These are phyloP conservation scores for Diaporthe sp. DNA, from an alignment of 2,329 filamentous ascomycete species.

Conservation along the genomic window DNA sequence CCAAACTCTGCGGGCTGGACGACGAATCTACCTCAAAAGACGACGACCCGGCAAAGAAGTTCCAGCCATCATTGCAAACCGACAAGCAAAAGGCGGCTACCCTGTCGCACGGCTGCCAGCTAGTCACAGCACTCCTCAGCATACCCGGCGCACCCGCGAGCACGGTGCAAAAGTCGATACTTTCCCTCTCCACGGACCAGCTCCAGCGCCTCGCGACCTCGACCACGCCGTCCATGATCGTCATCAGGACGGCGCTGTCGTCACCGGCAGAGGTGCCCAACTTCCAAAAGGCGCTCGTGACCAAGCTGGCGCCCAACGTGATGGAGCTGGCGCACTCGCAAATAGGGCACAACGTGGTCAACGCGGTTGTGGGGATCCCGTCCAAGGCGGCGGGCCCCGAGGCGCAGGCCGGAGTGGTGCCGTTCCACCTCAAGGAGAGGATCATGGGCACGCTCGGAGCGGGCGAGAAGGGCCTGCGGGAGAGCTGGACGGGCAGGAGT, in stretches of 20 bases:
- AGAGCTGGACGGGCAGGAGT: conserved; percentile 67
- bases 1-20: conserved; percentile 63
- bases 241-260: conserved; percentile 65
- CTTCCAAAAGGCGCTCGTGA: conserved; percentile 69
- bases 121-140: conserved; percentile 83
- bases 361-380: conserved; percentile 63
- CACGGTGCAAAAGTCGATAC: conserved; percentile 80
- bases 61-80: conserved; percentile 49
- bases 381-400: conserved; percentile 60
- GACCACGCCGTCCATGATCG: conserved; percentile 62
- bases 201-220: conserved; percentile 75
- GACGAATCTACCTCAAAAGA: conserved; percentile 48
- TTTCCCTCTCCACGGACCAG: conserved; percentile 68
- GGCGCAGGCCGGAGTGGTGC: conserved; percentile 55
- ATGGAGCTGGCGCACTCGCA: conserved; percentile 63
- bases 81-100: conserved; percentile 70
- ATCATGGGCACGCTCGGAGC: conserved; percentile 64
- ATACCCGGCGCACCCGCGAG: conserved; percentile 78
- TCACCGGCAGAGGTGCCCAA: conserved; percentile 62
- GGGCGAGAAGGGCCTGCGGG: conserved; percentile 63
- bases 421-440: conserved; percentile 70
- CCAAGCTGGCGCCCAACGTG: conserved; percentile 60
- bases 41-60: conserved; percentile 45
- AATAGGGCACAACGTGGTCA: conserved; percentile 65
- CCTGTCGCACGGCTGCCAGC: conserved; percentile 80